Evolutionary conservation across 805 yeast species (phyloP).

Genomic region (Candida caryicola): DNA sequence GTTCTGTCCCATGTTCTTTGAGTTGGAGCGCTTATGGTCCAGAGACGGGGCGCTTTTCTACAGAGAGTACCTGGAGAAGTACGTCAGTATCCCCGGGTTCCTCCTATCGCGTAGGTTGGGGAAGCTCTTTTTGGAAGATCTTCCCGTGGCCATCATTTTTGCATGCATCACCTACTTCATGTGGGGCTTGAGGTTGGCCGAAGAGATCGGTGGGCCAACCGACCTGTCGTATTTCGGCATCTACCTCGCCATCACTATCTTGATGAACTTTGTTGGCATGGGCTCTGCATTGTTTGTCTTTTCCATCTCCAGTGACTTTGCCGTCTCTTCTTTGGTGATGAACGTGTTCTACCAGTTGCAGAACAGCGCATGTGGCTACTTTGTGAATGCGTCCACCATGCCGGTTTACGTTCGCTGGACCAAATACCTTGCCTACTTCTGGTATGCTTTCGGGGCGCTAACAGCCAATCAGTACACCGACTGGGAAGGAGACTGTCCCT

Average conservation of each 20-base stretch:
- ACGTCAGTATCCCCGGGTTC: slow-evolving; percentile 66
- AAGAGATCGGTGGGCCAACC: slow-evolving; percentile 12
- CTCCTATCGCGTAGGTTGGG: slow-evolving; percentile 63
- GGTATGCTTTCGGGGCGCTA: slow-evolving; percentile 28
- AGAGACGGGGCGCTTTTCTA: slow-evolving; percentile 35
- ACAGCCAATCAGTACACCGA: slow-evolving; percentile 22
- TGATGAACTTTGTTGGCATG: slow-evolving; percentile 18
- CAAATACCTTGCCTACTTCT: slow-evolving; percentile 25
- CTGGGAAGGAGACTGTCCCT: slow-evolving; percentile 25
- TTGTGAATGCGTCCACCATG: slow-evolving; percentile 25
- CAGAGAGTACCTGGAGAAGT: slow-evolving; percentile 68
- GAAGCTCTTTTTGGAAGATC: slow-evolving; percentile 65
- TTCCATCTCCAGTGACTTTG: slow-evolving; percentile 19
- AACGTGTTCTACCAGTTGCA: slow-evolving; percentile 26
- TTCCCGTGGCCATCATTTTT: slow-evolving; percentile 58
- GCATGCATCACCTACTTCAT: slow-evolving; percentile 67
- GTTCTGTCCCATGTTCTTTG: slow-evolving; percentile 39
- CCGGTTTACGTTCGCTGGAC: slow-evolving; percentile 30
- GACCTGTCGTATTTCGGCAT: slow-evolving; percentile 19
- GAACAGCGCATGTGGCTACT: slow-evolving; percentile 28
- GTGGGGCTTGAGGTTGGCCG: slow-evolving; percentile 58
- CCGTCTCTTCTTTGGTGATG: slow-evolving; percentile 16
- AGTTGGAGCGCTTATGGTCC: slow-evolving; percentile 38
- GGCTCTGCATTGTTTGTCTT: slow-evolving; percentile 20
- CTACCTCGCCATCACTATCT: slow-evolving; percentile 18